Base-by-base conservation (phyloP, 2,329 filamentous ascomycete species). In the Nemania diffusa region DNA sequence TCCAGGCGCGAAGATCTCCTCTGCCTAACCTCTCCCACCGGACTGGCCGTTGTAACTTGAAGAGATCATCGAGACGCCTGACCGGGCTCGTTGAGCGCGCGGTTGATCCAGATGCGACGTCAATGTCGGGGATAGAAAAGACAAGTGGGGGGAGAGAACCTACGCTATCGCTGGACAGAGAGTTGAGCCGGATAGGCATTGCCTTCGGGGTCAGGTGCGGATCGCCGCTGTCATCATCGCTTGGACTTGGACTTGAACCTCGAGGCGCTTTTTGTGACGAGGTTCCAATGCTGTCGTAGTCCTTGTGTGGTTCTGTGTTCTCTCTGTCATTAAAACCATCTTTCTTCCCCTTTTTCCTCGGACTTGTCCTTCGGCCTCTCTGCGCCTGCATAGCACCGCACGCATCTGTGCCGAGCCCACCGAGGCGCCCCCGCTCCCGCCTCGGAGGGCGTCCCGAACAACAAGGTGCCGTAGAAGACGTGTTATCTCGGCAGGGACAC, bases 161-260 rank as follows among this genome's bases (percentile, higher is more conserved):
- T 32, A 24, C 26, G 24, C 48, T 51, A 32, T 51, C 48, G 48
- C 24, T 51, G 24, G 48, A 51, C 24, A 32, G 26, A 5, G 24
- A 9, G 13, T 20, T 32, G 9, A 51, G 24, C 5, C 48, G 24
- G 48, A 51, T 29, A 22, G 48, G 24, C 48, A 24, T 29, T 29
- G 48, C 48, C 48, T 51, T 51, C 48, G 26, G 48, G 48, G 48
- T 51, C 24, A 51, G 48, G 24, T 51, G 48, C 29, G 48, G 48
- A 51, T 51, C 24, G 24, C 24, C 48, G 6, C 48, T 24, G 24
- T 51, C 22, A 51, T 51, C 48, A 27, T 51, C 24, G 48, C 48
- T 51, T 51, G 24, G 48, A 34, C 32, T 7, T 34, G 3, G 32
- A 34, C 32, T 8, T n/a, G n/a, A n/a, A n/a, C n/a, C n/a, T 17